Base-by-base conservation (phyloP, 1,284 basidiomycete genomes). In the Moesziomyces antarcticus region DNA sequence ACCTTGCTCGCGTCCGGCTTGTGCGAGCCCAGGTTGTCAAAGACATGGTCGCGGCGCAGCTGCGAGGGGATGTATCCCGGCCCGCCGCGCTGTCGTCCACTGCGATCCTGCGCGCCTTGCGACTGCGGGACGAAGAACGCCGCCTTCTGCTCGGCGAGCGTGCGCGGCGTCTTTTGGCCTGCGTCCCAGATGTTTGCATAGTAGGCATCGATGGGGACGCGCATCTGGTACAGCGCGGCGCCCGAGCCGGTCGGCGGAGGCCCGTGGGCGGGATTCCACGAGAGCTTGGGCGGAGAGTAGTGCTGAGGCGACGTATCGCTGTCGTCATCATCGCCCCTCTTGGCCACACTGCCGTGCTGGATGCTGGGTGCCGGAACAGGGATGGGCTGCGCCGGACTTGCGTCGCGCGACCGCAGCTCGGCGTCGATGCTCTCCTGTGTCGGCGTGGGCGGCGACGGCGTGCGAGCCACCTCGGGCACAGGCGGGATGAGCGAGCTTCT, bases 401-500 rank as follows among this genome's bases (percentile, higher is more conserved):
- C 51, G 40, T 51, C 51, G n/a, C 52, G 50, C 3, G 56, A 44
- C 30, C 40, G 47, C 30, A 33, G 0, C 47, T 64, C 64, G 24
- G 70, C 63, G 41, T 73, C 70, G 21, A 67, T 67, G 37, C 35
- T 48, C 11, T 56, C 50, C 27, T 67, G 70, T 6, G 70, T 73
- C n/a, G 70, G 70, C 18, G 61, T 73, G 0, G 77, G 57, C 16
- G 62, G 65, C n/a, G 77, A 72, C 8, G 59, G 71, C 83, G 56
- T 84, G 7, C 67, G 58, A 22, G 50, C 52, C 7, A 69, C 52
- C 22, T 69, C 56, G 11, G 72, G 87, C 72, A 85, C 86, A 2
- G 89, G 91, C 35, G 89, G 88, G 87, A 96, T 91, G 71, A 97
- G 86, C 82, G 94, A 92, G 55, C 93, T 87, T 47, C 93, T 88